These are phyloP conservation scores for Apiospora rasikravindrae DNA, from an alignment of 2,329 filamentous ascomycete species.

Conservation along the genomic window DNA sequence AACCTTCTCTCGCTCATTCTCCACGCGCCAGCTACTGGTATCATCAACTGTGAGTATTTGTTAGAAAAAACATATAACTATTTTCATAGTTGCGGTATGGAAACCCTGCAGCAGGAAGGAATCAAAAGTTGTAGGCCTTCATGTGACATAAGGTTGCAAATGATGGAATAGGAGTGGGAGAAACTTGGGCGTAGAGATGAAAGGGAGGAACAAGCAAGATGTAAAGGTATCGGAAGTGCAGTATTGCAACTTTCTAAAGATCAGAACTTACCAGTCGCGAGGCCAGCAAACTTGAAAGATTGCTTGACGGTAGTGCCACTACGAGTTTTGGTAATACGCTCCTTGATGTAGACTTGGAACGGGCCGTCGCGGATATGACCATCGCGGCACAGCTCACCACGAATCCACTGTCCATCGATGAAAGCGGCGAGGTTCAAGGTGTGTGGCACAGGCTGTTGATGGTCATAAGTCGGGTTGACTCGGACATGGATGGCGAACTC, in stretches of 20 bases:
- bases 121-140: too few species aligned
- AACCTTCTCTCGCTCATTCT: neutral
- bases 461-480: conserved; percentile 24
- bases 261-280: conserved; percentile 26
- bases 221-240: neutral
- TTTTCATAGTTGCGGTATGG: neutral
- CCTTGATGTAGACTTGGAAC: neutral
- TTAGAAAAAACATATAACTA: neutral
- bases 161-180: too few species aligned
- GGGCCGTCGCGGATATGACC: neutral
- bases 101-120: neutral
- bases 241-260: neutral
- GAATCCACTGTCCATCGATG: conserved; percentile 29
- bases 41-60: neutral
- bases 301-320: conserved; percentile 21
- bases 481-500: conserved; percentile 27
- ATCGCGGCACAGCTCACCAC: conserved; percentile 22
- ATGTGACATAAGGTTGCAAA: too few species aligned
- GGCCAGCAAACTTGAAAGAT: conserved; percentile 28
- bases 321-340: neutral
- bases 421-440: conserved; percentile 25
- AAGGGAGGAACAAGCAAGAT: neutral
- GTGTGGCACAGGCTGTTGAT: conserved; percentile 22
- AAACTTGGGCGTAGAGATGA: neutral
- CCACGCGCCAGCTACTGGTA: neutral